Conservation (phyloP, 2,329 filamentous ascomycete genomes). For the Aspergillus latus region DNA sequence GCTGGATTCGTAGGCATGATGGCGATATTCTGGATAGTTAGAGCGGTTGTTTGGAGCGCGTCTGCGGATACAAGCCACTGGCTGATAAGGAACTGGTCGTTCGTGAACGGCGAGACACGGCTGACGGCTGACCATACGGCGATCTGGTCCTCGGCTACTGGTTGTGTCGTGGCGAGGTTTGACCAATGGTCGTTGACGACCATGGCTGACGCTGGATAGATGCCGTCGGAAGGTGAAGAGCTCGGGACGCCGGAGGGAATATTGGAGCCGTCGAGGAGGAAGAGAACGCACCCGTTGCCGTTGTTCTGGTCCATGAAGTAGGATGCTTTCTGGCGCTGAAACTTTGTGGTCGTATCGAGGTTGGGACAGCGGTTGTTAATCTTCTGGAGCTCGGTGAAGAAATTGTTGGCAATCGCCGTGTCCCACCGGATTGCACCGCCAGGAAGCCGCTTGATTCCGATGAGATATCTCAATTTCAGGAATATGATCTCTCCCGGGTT, state of each 20-base stretch:
- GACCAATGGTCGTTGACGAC: constrained; percentile 13
- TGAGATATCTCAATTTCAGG: constrained; percentile 10
- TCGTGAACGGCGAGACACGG: constrained; percentile 1
- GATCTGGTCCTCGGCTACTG: constrained; percentile 12
- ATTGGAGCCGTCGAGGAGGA: constrained; percentile 6
- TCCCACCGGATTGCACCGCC: constrained; percentile 9
- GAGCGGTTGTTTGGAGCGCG: constrained; percentile 8
- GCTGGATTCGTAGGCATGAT: constrained; percentile 14
- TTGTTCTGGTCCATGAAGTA: constrained; percentile 14
- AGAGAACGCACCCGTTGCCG: constrained; percentile 11
- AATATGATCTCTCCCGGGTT: constrained; percentile 13
- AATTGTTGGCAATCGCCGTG: constrained; percentile 4
- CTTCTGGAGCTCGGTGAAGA: constrained; percentile 7
- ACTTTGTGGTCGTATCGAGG: constrained; percentile 7
- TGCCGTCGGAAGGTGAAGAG: constrained; percentile 3
- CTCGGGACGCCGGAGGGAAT: constrained; percentile 1
- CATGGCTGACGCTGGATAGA: constrained; percentile 8
- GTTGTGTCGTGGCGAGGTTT: constrained; percentile 6
- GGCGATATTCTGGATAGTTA: constrained; percentile 12
- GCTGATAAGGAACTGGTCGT: constrained; percentile 13
- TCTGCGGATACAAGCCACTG: constrained; percentile 15
- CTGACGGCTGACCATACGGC: constrained; percentile 6
- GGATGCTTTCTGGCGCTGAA: constrained; percentile 6
- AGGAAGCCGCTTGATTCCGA: constrained; percentile 10
- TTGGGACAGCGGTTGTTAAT: constrained; percentile 13